A percentile compares a stretch with the other conserved stretches of the same genome.
Evolutionary conservation across 2,329 filamentous ascomycete species (phyloP).

Genomic region (Capronia americana): DNA sequence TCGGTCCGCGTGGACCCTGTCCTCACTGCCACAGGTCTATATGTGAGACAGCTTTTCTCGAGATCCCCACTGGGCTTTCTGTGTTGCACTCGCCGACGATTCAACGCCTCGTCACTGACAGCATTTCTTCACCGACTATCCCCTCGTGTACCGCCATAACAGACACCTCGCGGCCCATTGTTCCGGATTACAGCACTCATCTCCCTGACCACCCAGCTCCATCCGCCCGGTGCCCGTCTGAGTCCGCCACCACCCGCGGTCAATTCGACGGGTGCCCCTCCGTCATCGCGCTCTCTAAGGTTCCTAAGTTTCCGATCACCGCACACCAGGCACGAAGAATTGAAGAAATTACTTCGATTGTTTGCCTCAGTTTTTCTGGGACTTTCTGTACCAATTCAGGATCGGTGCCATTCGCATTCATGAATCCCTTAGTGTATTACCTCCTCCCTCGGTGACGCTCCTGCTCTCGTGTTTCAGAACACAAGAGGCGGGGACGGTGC

Average conservation of each 20-base stretch:
- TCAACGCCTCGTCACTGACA: not conserved
- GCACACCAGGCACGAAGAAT: not conserved
- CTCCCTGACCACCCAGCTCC: not conserved
- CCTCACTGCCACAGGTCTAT: slow-evolving; percentile 1
- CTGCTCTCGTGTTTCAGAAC: not conserved
- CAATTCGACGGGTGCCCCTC: slow-evolving; percentile 1
- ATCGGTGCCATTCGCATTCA: not conserved
- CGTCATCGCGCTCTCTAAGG: slow-evolving; percentile 2
- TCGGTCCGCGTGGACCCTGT: slow-evolving; percentile 1
- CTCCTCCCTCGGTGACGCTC: slow-evolving; percentile 8
- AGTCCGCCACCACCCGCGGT: not conserved
- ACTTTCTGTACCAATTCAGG: not conserved
- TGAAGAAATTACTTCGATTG: not conserved
- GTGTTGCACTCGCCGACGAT: slow-evolving; percentile 5
- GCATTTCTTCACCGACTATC: slow-evolving; percentile 8
- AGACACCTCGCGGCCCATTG: not conserved
- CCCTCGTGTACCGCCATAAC: not conserved
- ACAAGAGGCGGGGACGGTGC: not conserved
- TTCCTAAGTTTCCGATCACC: not conserved
- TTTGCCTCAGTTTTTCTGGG: not conserved
- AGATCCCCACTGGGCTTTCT: not conserved
- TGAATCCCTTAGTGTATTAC: slow-evolving; percentile 3
- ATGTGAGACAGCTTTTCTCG: slow-evolving; percentile 3
- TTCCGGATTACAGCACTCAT: not conserved
- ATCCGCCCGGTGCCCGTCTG: slow-evolving; percentile 4